Evolutionary conservation across 2,329 filamentous ascomycete species (phyloP).

Genomic region (Sarocladium oryzae): DNA sequence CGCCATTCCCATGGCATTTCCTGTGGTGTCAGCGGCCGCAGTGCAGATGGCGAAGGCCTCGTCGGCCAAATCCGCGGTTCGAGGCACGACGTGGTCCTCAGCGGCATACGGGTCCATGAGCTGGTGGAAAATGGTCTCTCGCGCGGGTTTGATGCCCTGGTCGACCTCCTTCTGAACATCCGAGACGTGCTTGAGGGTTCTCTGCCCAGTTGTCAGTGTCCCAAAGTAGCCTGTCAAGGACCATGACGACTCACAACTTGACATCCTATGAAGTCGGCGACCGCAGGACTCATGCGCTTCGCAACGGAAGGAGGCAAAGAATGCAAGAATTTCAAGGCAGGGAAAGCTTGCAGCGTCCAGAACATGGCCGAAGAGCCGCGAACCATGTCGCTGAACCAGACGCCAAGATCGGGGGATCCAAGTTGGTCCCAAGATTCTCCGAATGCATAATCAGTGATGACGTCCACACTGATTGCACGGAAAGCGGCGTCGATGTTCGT

Average conservation of each 20-base stretch:
- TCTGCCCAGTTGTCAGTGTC: background rate
- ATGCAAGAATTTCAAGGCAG: background rate
- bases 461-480: conserved; percentile 14
- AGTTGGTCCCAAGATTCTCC: conserved; percentile 15
- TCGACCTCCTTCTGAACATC: conserved; percentile 1
- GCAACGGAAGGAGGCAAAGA: background rate
- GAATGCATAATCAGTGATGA: conserved; percentile 15
- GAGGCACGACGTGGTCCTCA: background rate
- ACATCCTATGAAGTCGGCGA: conserved; percentile 3
- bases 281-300: background rate
- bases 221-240: background rate
- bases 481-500: conserved; percentile 12
- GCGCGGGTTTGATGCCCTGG: conserved; percentile 1
- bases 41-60: conserved; percentile 5
- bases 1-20: conserved; percentile 6
- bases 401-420: conserved; percentile 11
- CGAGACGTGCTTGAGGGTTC: background rate
- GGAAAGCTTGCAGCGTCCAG: conserved; percentile 3
- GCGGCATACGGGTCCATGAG: background rate
- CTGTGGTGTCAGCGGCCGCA: conserved; percentile 2
- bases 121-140: conserved; percentile 2
- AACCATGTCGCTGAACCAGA: conserved; percentile 12
- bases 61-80: background rate
- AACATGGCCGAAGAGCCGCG: conserved; percentile 5
- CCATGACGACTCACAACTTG: background rate